Evolutionary conservation across 495 filamentous ascomycete species (phyloP).

Genomic region (Lasiosphaeriaceae sp.): DNA sequence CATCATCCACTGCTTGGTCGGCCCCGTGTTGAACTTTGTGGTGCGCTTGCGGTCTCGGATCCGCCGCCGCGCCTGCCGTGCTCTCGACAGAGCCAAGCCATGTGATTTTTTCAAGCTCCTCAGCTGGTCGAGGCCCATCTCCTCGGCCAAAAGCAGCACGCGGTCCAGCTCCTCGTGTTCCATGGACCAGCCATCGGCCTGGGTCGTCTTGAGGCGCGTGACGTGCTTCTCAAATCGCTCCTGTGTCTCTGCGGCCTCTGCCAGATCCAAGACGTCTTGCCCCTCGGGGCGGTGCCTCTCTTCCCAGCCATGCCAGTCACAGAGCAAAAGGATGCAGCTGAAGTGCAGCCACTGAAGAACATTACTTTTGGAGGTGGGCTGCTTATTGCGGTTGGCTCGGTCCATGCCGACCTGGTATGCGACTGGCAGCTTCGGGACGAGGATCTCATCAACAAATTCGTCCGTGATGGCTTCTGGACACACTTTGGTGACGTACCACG

Average conservation of each 20-base stretch:
- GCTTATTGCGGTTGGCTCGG: conserved; percentile 7
- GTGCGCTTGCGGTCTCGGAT: conserved; percentile 10
- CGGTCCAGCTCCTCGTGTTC: conserved; percentile 16
- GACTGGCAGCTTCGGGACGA: conserved; percentile 18
- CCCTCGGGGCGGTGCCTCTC: neutral
- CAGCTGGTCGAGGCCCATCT: conserved; percentile 11
- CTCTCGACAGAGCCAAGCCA: conserved; percentile 7
- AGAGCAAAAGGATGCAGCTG: conserved; percentile 14
- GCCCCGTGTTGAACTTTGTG: conserved; percentile 12
- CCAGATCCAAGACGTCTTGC: neutral
- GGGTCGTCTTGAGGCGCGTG: conserved; percentile 12
- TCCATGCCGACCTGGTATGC: conserved; percentile 19
- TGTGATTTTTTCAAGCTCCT: conserved; percentile 4
- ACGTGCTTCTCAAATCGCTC: conserved; percentile 14
- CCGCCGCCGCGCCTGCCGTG: neutral
- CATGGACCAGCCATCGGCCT: conserved; percentile 9
- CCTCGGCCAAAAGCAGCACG: conserved; percentile 12
- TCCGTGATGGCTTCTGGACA: conserved; percentile 6
- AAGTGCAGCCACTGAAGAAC: conserved; percentile 17
- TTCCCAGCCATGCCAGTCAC: conserved; percentile 8
- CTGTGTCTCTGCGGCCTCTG: conserved; percentile 1
- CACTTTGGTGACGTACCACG: conserved; percentile 6
- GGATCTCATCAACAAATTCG: conserved; percentile 12
- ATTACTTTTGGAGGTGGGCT: conserved; percentile 14
- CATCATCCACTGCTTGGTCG: conserved; percentile 12